Percentiles rank a stretch among this genome's conserved stretches.
Conservation (phyloP, 139 green algal species). For the Axilococcus clingmanii region DNA sequence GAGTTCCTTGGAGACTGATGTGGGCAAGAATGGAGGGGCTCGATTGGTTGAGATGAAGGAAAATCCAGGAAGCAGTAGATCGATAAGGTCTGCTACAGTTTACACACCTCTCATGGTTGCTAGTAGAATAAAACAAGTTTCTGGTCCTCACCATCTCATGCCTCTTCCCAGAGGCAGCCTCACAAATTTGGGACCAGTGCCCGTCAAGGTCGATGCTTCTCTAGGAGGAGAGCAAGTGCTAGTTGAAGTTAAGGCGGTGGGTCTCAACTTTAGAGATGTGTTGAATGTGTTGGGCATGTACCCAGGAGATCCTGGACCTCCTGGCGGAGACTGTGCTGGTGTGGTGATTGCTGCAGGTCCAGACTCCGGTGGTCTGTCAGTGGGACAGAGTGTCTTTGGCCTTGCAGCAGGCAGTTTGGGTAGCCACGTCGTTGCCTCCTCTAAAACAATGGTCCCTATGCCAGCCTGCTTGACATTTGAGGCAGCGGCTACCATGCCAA, state of each 20-base stretch:
- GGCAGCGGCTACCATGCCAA: constrained; percentile 59
- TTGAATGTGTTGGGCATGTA: constrained; percentile 62
- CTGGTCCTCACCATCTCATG: constrained; percentile 19
- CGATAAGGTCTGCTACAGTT: constrained; percentile 4
- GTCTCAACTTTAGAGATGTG: constrained; percentile 55
- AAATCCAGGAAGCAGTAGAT: constrained; percentile 1
- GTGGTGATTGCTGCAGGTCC: constrained; percentile 30
- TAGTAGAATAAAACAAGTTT: constrained; percentile 2
- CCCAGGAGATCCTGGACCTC: constrained; percentile 37
- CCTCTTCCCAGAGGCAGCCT: constrained; percentile 43
- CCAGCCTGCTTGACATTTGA: constrained; percentile 49
- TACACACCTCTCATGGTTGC: constrained; percentile 15
- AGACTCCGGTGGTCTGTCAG: not conserved
- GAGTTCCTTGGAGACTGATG: not conserved
- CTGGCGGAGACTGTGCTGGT: constrained; percentile 48
- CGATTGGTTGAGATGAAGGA: constrained; percentile 6
- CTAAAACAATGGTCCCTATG: constrained; percentile 51
- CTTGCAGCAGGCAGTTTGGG: constrained; percentile 61
- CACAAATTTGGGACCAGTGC: constrained; percentile 35
- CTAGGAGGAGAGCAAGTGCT: constrained; percentile 11
- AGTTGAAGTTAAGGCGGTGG: constrained; percentile 38
- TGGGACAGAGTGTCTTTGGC: constrained; percentile 65
- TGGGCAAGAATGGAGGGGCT: not conserved
- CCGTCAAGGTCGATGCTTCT: constrained; percentile 8
- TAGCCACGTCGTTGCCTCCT: constrained; percentile 51